Conservation (phyloP, 2,329 filamentous ascomycete species). For the Xylariaceae sp. region DNA sequence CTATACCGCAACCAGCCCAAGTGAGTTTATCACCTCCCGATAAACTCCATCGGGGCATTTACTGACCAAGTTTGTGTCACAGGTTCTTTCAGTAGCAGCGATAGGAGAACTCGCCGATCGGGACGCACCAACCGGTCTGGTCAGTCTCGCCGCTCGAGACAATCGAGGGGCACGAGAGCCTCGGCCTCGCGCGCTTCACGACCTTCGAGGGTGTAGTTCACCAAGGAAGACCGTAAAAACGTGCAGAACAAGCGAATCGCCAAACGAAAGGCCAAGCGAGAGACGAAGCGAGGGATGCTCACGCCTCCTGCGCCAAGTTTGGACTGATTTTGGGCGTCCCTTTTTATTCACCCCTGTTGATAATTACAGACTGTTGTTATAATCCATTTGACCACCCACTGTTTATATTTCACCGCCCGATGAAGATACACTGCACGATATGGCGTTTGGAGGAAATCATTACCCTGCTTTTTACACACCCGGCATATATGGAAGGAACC, state of each 20-base stretch:
- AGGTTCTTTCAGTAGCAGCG: conserved; percentile 49
- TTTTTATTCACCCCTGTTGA: background rate
- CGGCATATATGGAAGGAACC: background rate
- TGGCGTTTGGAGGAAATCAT: conserved; percentile 24
- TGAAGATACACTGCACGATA: conserved; percentile 21
- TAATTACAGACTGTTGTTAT: background rate
- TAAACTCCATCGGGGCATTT: conserved; percentile 24
- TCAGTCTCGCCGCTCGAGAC: conserved; percentile 27
- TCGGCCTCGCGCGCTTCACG: conserved; percentile 18
- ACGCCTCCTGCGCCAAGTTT: background rate
- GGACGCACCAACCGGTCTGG: conserved; percentile 30
- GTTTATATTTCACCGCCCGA: conserved; percentile 19
- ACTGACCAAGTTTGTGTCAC: conserved; percentile 27
- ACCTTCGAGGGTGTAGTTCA: conserved; percentile 10
- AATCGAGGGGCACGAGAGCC: conserved; percentile 26
- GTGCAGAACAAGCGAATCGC: too few species aligned
- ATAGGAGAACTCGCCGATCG: conserved; percentile 39
- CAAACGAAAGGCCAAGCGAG: too few species aligned
- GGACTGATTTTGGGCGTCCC: background rate
- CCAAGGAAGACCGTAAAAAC: background rate
- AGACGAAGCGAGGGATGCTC: too few species aligned
- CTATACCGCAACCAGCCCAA: conserved; percentile 50
- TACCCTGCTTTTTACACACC: background rate
- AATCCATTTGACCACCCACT: conserved; percentile 3
- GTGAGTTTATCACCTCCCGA: conserved; percentile 42